phyloP scores from a whole-genome alignment of 768 basidiomycete genomes.

The Leccinum pellstonianum region DNA sequence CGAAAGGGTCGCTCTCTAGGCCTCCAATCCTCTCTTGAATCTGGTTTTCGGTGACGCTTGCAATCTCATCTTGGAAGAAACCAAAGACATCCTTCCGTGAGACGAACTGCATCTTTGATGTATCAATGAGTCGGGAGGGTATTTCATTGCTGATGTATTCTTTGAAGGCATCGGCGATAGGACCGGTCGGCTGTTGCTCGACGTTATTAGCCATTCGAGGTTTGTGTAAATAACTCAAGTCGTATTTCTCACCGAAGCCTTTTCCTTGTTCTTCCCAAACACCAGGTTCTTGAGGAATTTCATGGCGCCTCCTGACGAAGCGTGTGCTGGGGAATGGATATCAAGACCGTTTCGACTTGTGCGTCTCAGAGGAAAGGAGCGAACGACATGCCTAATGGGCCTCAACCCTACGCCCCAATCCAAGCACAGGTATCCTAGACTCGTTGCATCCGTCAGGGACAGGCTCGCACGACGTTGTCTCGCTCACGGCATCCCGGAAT shows the following conservation, averaged over 20 bases:
- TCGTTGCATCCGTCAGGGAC: not conserved
- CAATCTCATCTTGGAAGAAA: conserved; percentile 8
- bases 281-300: not conserved
- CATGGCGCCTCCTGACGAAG: not conserved
- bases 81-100: conserved; percentile 3
- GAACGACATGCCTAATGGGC: not conserved
- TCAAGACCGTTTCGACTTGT: not conserved
- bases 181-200: not conserved
- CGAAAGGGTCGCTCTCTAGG: not conserved
- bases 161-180: conserved; percentile 5
- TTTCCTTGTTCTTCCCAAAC: not conserved
- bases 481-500: not conserved
- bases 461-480: not conserved
- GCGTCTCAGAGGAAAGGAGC: not conserved
- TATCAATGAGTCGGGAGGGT: conserved; percentile 10
- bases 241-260: not conserved
- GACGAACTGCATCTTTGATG: conserved; percentile 7
- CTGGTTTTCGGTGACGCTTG: conserved; percentile 4
- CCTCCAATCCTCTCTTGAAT: not conserved
- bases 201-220: not conserved
- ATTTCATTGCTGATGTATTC: conserved; percentile 16
- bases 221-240: not conserved
- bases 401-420: not conserved
- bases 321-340: not conserved
- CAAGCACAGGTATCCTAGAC: not conserved